Evolutionary conservation across 2,329 filamentous ascomycete genomes (phyloP).

Genomic region (Aspergillus ochraceus): DNA sequence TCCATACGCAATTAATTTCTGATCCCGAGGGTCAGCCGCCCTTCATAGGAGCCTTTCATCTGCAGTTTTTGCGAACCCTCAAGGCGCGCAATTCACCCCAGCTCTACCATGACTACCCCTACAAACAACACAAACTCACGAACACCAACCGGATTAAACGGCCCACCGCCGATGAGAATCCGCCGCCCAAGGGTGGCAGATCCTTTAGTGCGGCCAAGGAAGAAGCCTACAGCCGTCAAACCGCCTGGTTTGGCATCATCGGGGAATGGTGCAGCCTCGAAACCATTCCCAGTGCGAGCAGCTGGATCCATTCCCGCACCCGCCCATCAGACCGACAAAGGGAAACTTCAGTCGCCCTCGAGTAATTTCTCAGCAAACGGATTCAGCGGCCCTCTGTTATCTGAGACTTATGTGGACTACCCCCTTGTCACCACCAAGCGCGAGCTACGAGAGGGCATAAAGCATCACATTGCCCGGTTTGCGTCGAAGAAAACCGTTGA

Average conservation of each 20-base stretch:
- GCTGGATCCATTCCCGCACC: conserved; percentile 17
- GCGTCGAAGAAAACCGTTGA: conserved; percentile 63
- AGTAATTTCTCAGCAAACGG: conserved; percentile 40
- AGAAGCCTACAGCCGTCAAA: conserved; percentile 31
- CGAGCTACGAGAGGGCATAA: conserved; percentile 73
- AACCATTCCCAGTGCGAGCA: conserved; percentile 26
- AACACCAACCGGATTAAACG: conserved; percentile 50
- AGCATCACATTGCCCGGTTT: conserved; percentile 86
- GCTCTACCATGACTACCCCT: conserved; percentile 35
- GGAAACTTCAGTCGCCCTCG: conserved; percentile 19
- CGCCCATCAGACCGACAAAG: conserved; percentile 20
- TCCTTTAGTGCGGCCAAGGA: conserved; percentile 65
- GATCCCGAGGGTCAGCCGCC: too few relatives aligned
- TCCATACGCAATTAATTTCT: too few relatives aligned
- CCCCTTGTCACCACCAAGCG: conserved; percentile 83
- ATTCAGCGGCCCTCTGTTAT: conserved; percentile 44
- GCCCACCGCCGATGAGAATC: conserved; percentile 43
- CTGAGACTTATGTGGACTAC: conserved; percentile 51
- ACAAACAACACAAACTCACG: conserved; percentile 48
- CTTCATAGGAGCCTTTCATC: too few relatives aligned
- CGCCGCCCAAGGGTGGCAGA: conserved; percentile 57
- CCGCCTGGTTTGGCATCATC: conserved; percentile 21
- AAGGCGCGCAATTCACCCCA: not conserved
- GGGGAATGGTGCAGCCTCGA: conserved; percentile 25
- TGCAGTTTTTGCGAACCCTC: too few relatives aligned